phyloP scores from a whole-genome alignment of 371 early-diverging fungal genomes.

The Mortierella sp. region DNA sequence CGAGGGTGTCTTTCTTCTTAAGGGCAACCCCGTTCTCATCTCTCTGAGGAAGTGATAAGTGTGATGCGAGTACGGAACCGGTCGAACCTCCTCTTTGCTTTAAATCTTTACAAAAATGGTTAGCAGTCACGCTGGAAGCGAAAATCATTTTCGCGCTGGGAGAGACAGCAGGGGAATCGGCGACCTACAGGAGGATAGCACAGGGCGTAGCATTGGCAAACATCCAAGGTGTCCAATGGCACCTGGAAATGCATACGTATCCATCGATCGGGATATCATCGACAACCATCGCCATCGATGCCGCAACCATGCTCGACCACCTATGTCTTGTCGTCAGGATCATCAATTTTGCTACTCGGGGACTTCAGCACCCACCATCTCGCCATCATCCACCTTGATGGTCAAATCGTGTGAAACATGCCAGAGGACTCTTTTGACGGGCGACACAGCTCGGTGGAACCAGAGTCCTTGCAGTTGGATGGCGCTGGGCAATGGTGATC shows the following conservation, averaged over 20 bases:
- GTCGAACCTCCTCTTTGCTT: constrained; percentile 40
- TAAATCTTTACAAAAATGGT: constrained; percentile 47
- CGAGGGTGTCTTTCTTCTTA: no score
- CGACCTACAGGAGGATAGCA: not conserved
- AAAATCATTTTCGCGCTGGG: not conserved
- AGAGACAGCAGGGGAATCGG: constrained; percentile 1
- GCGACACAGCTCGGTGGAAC: not conserved
- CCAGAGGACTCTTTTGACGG: not conserved
- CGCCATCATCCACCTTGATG: not conserved
- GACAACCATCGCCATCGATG: constrained; percentile 1
- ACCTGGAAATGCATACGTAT: not conserved
- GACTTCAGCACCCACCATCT: not conserved
- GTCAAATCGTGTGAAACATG: not conserved
- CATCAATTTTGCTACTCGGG: no score
- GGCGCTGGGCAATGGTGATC: not conserved
- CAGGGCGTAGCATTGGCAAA: not conserved
- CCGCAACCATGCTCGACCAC: not conserved
- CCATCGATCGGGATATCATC: constrained; percentile 30
- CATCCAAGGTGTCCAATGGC: constrained; percentile 9
- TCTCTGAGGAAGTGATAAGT: not conserved
- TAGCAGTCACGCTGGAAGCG: constrained; percentile 31
- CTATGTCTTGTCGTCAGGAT: no score
- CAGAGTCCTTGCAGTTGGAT: not conserved
- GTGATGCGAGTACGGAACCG: not conserved
- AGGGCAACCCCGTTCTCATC: not conserved